A percentile compares a stretch with the other conserved stretches of the same genome.
These are phyloP conservation scores for Gigaspora rosea DNA, from an alignment of 192 early-diverging fungal species.

Conservation along the genomic window DNA sequence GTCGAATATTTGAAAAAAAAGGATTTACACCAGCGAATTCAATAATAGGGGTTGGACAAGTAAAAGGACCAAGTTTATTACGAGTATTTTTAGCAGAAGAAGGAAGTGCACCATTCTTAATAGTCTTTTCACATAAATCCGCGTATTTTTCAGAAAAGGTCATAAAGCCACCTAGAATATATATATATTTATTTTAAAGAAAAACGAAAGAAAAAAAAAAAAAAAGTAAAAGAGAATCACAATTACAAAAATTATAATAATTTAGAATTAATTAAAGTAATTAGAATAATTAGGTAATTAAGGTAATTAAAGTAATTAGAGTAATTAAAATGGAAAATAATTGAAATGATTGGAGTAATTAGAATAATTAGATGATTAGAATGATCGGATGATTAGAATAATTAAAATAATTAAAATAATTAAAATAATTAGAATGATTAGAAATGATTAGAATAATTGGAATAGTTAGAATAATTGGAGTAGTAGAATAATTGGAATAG, in stretches of 20 bases:
- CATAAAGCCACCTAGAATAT: constrained; percentile 52
- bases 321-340: too few species aligned
- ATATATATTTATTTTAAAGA: background rate
- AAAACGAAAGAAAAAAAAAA: background rate
- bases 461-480: too few species aligned
- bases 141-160: constrained; percentile 37
- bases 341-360: too few species aligned
- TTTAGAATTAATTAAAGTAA: too few species aligned
- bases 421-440: too few species aligned
- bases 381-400: too few species aligned
- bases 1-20: constrained; percentile 62
- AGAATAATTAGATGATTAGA: too few species aligned
- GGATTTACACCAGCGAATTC: constrained; percentile 61
- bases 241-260: background rate
- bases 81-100: background rate
- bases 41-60: constrained; percentile 58
- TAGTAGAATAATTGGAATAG: too few species aligned
- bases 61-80: constrained; percentile 45
- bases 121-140: constrained; percentile 34
- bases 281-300: too few species aligned
- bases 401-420: too few species aligned
- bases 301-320: too few species aligned
- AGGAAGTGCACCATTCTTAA: background rate
- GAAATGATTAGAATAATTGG: too few species aligned
- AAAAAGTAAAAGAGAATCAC: background rate